Evolutionary conservation across 2,329 filamentous ascomycete species (phyloP).

Genomic region (Colletotrichum phormii): DNA sequence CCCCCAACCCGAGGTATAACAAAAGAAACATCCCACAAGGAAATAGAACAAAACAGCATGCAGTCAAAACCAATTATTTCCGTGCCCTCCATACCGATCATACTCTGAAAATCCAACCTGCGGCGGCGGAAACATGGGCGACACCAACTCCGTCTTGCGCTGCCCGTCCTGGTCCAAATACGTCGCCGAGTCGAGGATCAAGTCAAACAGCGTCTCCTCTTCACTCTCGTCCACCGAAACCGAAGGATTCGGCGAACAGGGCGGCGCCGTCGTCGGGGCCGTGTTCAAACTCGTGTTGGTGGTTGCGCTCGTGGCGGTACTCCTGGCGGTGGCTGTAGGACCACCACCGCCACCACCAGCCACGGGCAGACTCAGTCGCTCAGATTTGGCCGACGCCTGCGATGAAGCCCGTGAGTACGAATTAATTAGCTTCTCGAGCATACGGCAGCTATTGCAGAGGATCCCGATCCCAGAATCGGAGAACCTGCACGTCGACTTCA

Average conservation of each 20-base stretch:
- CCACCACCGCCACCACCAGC: not conserved
- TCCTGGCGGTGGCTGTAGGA: not conserved
- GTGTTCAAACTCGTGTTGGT: not conserved
- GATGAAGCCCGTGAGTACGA: slow-evolving; percentile 30
- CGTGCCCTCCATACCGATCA: not conserved
- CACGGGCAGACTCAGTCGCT: not conserved
- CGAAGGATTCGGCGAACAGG: slow-evolving; percentile 12
- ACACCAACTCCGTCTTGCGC: slow-evolving; percentile 3
- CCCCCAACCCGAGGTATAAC: not conserved
- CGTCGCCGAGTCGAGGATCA: slow-evolving; percentile 30
- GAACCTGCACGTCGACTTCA: slow-evolving; percentile 19
- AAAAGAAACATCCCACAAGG: not conserved
- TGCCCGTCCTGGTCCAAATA: slow-evolving; percentile 25
- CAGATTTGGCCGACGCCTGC: slow-evolving; percentile 13
- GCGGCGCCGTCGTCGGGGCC: not conserved
- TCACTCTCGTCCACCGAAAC: slow-evolving; percentile 26
- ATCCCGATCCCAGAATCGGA: slow-evolving; percentile 34
- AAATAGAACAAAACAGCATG: not conserved
- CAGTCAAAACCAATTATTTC: slow-evolving; percentile 21
- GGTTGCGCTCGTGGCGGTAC: too few relatives aligned
- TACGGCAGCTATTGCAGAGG: slow-evolving; percentile 26
- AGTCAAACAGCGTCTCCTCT: slow-evolving; percentile 31
- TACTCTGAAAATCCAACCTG: slow-evolving; percentile 4
- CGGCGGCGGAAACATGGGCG: slow-evolving; percentile 22
- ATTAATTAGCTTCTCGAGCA: slow-evolving; percentile 33